Base-by-base conservation (phyloP, 2,329 filamentous ascomycete genomes). In the Aspergillus sp. region DNA sequence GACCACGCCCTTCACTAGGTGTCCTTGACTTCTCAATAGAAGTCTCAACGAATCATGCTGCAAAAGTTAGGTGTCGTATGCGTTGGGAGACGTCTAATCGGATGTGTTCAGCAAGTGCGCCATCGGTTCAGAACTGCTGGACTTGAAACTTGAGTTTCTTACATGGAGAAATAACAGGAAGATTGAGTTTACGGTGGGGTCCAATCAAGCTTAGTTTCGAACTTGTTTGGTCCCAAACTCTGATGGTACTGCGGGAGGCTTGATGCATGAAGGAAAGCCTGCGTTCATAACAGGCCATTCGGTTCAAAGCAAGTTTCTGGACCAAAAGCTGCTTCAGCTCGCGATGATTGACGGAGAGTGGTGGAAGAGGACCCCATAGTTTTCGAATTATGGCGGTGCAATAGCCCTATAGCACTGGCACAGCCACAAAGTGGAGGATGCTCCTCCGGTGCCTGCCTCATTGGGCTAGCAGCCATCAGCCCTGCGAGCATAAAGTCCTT, bases 391-490 rank as follows among this genome's bases (percentile, higher is more conserved):
- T 49, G 54, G 54, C 45, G 30, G 46, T 41, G 54, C 54, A 22
- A 48, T 25, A 56, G 30, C 30, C 31, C 7, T 28, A 41, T 15
- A 15, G 5, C 11, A 13, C 9, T 3, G 45, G 46, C 54, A 49
- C 54, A 49, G 54, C 54, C 54, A 50, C 54, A 19, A 31, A 41
- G 11, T 52, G 25, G 53, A 25, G 9, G 15, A 28, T 41, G 54
- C 19, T 49, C 11, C 25, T 19, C 22, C 19, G 31, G 22, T 23
- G 49, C 54, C 31, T 57, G 34, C 54, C 54, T 28, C 30, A 25
- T 50, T 23, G 54, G 38, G 54, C 54, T 49, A 57, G 54, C 19
- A 41, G 1, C 45, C 13, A 34, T 57, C 54, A 57, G 54, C 54
- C 45, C 54, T 56, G 52, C 28, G n/a, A 28, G 50, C 22, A 38